A percentile compares a stretch with the other conserved stretches of the same genome.
These are phyloP conservation scores for Glutinoglossum americanum DNA, from an alignment of 495 filamentous ascomycete genomes.

Conservation along the genomic window DNA sequence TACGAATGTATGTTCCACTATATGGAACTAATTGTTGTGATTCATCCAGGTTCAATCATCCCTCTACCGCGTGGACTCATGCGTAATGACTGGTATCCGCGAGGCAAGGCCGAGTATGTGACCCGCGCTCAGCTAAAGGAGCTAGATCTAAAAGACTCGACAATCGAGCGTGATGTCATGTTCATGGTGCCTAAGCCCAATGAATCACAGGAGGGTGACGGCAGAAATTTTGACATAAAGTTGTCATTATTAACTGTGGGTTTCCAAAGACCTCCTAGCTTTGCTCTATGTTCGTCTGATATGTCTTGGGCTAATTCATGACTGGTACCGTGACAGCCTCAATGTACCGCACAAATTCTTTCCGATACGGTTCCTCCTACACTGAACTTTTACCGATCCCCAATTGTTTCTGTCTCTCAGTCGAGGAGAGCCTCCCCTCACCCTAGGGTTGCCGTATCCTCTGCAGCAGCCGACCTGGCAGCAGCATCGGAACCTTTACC, in stretches of 20 bases:
- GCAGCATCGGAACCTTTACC: constrained; percentile 10
- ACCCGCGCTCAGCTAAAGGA: constrained; percentile 20
- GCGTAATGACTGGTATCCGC: constrained; percentile 33
- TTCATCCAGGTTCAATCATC: constrained; percentile 27
- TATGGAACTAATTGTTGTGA: constrained; percentile 1
- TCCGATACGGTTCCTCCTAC: constrained; percentile 23
- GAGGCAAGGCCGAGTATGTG: constrained; percentile 32
- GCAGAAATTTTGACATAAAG: not conserved
- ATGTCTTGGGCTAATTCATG: constrained; percentile 1
- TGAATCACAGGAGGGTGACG: not conserved
- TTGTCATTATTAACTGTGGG: not conserved
- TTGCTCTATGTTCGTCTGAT: constrained; percentile 7
- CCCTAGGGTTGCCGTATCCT: constrained; percentile 10
- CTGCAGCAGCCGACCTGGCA: constrained; percentile 9
- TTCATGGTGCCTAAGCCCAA: constrained; percentile 12
- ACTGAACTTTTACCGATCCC: constrained; percentile 31
- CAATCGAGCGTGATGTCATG: constrained; percentile 26
- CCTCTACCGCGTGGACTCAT: constrained; percentile 30
- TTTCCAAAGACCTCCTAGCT: constrained; percentile 8
- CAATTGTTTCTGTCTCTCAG: constrained; percentile 16
- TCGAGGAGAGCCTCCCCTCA: constrained; percentile 8
- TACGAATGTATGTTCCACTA: not conserved
- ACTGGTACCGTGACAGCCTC: constrained; percentile 17
- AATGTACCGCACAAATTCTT: constrained; percentile 26
- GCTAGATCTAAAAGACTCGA: constrained; percentile 19